These are phyloP conservation scores for Pyrus bretschneideri DNA, from an alignment of 306 rosid genomes.

Conservation along the genomic window DNA sequence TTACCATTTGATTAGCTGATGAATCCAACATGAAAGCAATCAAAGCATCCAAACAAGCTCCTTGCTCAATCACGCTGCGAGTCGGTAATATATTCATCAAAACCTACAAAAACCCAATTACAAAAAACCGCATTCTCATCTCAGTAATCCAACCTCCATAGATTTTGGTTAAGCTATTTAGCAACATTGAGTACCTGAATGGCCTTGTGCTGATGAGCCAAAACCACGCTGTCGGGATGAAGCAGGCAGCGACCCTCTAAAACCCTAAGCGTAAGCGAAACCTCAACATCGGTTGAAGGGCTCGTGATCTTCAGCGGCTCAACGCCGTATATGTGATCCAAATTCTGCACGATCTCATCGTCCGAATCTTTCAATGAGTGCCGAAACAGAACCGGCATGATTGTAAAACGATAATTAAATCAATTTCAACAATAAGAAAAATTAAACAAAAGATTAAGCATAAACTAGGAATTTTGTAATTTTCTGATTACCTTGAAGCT, in stretches of 20 bases:
- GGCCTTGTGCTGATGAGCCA: conserved; percentile 29
- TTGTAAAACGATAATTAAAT: conserved; percentile 15
- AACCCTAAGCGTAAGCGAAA: conserved; percentile 33
- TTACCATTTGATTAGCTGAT: conserved; percentile 74
- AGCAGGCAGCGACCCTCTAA: conserved; percentile 31
- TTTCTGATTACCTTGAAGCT: conserved; percentile 57
- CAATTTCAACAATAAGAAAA: background rate
- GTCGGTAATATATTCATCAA: conserved; percentile 75
- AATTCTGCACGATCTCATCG: conserved; percentile 42
- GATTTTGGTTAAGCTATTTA: conserved; percentile 18
- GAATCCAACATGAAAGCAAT: conserved; percentile 91
- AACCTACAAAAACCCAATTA: conserved; percentile 37
- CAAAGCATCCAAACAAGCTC: conserved; percentile 88
- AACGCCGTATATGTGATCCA: conserved; percentile 67
- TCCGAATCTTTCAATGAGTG: conserved; percentile 65
- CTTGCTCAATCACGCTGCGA: conserved; percentile 14
- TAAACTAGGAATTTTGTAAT: background rate
- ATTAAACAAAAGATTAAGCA: background rate
- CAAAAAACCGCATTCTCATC: background rate
- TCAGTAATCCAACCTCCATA: background rate
- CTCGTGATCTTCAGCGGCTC: conserved; percentile 65
- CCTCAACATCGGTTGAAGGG: conserved; percentile 35
- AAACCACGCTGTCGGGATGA: conserved; percentile 13
- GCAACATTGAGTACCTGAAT: conserved; percentile 21
- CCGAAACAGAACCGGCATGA: conserved; percentile 78